A percentile compares a stretch with the other conserved stretches of the same genome.
phyloP scores from a whole-genome alignment of 352 stramenopile species.

The Globisporangium mamillatum region DNA sequence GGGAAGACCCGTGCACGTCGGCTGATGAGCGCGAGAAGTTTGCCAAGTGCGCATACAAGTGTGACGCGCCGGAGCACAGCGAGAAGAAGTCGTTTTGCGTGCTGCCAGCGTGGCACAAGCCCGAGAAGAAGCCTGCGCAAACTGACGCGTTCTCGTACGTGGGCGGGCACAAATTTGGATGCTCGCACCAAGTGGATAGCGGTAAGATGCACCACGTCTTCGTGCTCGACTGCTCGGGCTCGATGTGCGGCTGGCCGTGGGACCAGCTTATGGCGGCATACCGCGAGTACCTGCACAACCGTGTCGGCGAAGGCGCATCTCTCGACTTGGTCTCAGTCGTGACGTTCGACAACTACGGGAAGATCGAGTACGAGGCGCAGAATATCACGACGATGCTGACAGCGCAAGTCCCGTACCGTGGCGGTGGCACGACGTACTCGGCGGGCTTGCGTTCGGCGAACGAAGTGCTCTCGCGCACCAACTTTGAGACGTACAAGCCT shows the following conservation, averaged over 20 bases:
- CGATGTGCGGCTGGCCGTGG: conserved; percentile 67
- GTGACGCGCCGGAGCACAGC: conserved; percentile 63
- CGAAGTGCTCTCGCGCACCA: conserved; percentile 66
- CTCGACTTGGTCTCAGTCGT: conserved; percentile 76
- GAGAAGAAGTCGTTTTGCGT: conserved; percentile 58
- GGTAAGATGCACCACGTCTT: conserved; percentile 76
- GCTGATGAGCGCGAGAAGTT: conserved; percentile 59
- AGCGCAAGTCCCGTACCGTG: conserved; percentile 29
- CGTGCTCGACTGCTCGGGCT: conserved; percentile 76
- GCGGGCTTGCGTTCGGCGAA: conserved; percentile 49
- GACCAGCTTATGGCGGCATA: conserved; percentile 52
- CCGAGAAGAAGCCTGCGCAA: conserved; percentile 19
- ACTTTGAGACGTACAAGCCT: conserved; percentile 59
- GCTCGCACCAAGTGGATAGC: conserved; percentile 49
- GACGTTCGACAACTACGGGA: conserved; percentile 44
- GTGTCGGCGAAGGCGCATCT: conserved; percentile 42
- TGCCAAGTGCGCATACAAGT: conserved; percentile 64
- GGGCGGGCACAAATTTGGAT: conserved; percentile 68
- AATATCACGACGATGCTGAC: conserved; percentile 44
- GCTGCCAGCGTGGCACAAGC: conserved; percentile 61
- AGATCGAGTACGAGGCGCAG: conserved; percentile 50
- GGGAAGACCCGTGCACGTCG: conserved; percentile 68
- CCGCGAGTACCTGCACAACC: conserved; percentile 65
- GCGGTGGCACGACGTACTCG: conserved; percentile 53
- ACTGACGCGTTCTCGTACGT: conserved; percentile 54